Conservation (phyloP, 2,329 filamentous ascomycete species). For the Thermochaetoides dissita region DNA sequence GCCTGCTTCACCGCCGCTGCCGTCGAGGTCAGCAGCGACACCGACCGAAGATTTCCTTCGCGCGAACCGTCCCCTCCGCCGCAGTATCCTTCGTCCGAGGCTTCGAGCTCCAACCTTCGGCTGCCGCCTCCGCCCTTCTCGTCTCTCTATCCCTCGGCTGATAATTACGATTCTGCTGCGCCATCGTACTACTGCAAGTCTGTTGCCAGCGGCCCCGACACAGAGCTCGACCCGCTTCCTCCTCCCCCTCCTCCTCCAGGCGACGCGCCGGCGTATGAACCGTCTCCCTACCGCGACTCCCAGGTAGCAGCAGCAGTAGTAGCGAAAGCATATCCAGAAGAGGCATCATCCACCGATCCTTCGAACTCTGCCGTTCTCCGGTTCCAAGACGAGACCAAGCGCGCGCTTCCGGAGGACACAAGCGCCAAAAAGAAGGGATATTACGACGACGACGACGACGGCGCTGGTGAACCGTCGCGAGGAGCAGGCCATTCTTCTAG, state of each 20-base stretch:
- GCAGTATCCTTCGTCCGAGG: constrained; percentile 43
- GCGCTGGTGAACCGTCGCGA: no score
- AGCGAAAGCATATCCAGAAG: constrained; percentile 21
- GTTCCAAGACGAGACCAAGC: constrained; percentile 61
- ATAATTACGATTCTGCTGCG: constrained; percentile 20
- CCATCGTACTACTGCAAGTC: no score
- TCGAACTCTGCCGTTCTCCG: constrained; percentile 12
- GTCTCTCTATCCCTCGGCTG: constrained; percentile 36
- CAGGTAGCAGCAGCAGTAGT: no score
- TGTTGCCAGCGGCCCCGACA: no score
- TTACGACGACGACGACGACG: no score
- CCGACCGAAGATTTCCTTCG: constrained; percentile 4
- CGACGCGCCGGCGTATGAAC: background rate
- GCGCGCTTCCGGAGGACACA: constrained; percentile 65
- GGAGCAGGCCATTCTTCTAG: constrained; percentile 19
- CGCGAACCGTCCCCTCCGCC: constrained; percentile 36
- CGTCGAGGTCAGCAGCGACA: constrained; percentile 13
- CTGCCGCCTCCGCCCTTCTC: constrained; percentile 46
- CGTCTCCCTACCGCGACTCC: no score
- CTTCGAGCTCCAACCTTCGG: constrained; percentile 29
- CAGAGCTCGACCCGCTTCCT: background rate
- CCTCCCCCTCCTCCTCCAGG: constrained; percentile 11
- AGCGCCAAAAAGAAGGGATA: constrained; percentile 21
- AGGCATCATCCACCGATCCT: constrained; percentile 9
- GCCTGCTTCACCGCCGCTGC: constrained; percentile 19